phyloP scores from a whole-genome alignment of 2,329 filamentous ascomycete species.

The Fusarium illudens region DNA sequence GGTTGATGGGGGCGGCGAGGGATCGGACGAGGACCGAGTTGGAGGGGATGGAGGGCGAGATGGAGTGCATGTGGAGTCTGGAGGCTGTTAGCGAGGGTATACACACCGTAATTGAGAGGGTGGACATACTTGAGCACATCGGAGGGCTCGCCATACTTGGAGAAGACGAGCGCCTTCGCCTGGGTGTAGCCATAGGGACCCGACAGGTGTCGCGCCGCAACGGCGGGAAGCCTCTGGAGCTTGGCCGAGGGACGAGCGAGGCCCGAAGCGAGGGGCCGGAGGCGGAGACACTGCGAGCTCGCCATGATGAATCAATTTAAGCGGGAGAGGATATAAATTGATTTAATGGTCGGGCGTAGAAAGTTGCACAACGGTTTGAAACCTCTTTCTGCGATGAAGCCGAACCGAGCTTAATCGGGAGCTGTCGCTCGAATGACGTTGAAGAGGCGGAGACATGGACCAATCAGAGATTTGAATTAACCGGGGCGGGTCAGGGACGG shows the following conservation, averaged over 20 bases:
- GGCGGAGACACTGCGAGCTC: slow-evolving; percentile 33
- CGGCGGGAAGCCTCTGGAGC: slow-evolving; percentile 33
- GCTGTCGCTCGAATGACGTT: slow-evolving; percentile 29
- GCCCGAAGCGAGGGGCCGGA: slow-evolving; percentile 33
- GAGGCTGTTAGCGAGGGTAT: not conserved
- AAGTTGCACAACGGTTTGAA: slow-evolving; percentile 8
- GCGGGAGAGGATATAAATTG: not conserved
- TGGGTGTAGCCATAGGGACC: slow-evolving; percentile 83
- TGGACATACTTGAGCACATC: slow-evolving; percentile 69
- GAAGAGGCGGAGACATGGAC: not conserved
- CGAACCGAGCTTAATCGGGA: slow-evolving; percentile 21
- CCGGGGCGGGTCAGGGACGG: slow-evolving; percentile 11
- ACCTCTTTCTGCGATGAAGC: slow-evolving; percentile 10
- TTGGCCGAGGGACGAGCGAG: slow-evolving; percentile 35
- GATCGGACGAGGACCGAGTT: slow-evolving; percentile 79
- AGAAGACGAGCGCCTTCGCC: slow-evolving; percentile 82
- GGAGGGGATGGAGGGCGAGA: slow-evolving; percentile 75
- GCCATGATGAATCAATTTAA: slow-evolving; percentile 31
- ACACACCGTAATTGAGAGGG: not conserved
- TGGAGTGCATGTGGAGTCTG: slow-evolving; percentile 77
- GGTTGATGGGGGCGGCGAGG: slow-evolving; percentile 92
- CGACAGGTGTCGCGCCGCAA: slow-evolving; percentile 59
- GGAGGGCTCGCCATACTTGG: slow-evolving; percentile 76
- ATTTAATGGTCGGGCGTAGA: not conserved
- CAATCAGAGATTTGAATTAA: slow-evolving; percentile 29